A percentile compares a stretch with the other conserved stretches of the same genome.
Conservation (phyloP, 768 basidiomycete species). For the Dioszegia hungarica region DNA sequence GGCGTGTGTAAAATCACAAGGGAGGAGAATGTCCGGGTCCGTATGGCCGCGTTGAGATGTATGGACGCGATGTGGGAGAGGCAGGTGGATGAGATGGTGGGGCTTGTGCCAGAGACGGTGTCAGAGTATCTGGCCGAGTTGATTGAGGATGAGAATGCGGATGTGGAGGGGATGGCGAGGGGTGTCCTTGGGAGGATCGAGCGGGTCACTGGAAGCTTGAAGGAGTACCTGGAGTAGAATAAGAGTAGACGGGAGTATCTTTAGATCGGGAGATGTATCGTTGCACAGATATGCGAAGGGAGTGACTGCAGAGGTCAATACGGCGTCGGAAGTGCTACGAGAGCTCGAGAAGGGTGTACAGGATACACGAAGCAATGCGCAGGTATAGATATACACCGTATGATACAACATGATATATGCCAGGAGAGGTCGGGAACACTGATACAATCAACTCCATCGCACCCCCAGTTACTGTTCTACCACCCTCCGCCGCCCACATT, state of each 20-base stretch:
- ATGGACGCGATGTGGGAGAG: conserved; percentile 69
- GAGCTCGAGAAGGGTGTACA: no score
- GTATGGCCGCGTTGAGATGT: conserved; percentile 66
- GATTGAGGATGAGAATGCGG: conserved; percentile 69
- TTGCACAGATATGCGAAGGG: no score
- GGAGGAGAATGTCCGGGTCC: conserved; percentile 67
- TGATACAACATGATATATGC: no score
- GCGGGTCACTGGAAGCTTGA: conserved; percentile 39
- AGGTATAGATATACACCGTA: no score
- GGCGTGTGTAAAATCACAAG: conserved; percentile 82
- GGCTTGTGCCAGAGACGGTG: conserved; percentile 70
- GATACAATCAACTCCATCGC: no score
- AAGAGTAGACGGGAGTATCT: no score
- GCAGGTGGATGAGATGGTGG: conserved; percentile 74
- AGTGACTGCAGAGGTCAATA: no score
- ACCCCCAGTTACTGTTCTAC: conserved; percentile 11
- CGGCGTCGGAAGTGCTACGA: no score
- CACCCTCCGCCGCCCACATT: conserved; percentile 43
- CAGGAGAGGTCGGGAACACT: no score
- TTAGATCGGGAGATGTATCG: no score
- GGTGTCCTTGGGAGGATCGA: conserved; percentile 45
- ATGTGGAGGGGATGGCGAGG: conserved; percentile 65
- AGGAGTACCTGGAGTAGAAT: conserved; percentile 47
- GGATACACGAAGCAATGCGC: no score
- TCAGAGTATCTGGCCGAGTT: conserved; percentile 45